These are phyloP conservation scores for Colletotrichum falcatum DNA, from an alignment of 2,329 filamentous ascomycete species.

Conservation along the genomic window DNA sequence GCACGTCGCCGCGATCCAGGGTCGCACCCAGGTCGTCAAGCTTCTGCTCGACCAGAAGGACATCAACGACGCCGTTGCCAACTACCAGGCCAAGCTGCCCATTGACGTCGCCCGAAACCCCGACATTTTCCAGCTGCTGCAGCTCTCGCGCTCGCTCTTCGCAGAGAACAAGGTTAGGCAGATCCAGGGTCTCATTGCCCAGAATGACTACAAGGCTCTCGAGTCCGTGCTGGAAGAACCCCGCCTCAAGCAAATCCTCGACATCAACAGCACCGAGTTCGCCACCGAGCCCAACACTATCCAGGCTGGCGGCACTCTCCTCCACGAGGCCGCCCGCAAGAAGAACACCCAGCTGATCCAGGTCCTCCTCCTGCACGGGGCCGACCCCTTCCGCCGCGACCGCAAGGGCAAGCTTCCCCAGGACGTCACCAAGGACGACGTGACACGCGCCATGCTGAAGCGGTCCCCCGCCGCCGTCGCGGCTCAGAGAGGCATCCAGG, in stretches of 20 bases:
- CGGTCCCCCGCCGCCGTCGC: conserved; percentile 94
- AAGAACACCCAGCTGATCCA: conserved; percentile 91
- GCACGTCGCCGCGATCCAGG: conserved; percentile 87
- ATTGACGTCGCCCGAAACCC: conserved; percentile 91
- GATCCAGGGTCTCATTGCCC: conserved; percentile 81
- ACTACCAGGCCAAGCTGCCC: conserved; percentile 85
- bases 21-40: conserved; percentile 82
- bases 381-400: conserved; percentile 94
- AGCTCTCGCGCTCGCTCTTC: conserved; percentile 89
- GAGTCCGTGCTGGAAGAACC: conserved; percentile 86
- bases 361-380: conserved; percentile 90
- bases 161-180: conserved; percentile 87
- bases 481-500: conserved; percentile 94
- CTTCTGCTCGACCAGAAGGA: conserved; percentile 83
- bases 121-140: conserved; percentile 95
- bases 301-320: conserved; percentile 87
- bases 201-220: conserved; percentile 80
- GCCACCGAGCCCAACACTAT: conserved; percentile 82
- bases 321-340: conserved; percentile 93
- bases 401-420: conserved; percentile 96
- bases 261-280: conserved; percentile 93
- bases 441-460: conserved; percentile 88
- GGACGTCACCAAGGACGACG: conserved; percentile 95
- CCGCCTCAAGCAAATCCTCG: conserved; percentile 85
- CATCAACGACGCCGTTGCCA: conserved; percentile 90